Evolutionary conservation across 441 rosid species (phyloP).

Genomic region (Dalechampia spathulata): DNA sequence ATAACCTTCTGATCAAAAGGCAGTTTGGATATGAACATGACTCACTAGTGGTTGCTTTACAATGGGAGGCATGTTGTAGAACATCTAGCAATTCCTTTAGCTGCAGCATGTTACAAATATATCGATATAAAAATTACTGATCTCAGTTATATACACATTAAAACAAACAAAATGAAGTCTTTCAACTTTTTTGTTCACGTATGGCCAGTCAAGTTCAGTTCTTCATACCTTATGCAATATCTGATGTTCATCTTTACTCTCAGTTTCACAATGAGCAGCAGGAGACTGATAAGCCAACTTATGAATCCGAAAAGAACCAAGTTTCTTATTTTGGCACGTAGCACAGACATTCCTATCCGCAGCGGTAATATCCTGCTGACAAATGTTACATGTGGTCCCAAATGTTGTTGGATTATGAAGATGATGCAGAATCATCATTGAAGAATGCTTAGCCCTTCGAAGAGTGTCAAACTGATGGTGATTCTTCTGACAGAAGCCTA

Average conservation of each 20-base stretch:
- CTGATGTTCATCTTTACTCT: conserved; percentile 2
- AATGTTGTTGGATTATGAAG: conserved; percentile 27
- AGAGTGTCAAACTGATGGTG: conserved; percentile 58
- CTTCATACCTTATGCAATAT: conserved; percentile 14
- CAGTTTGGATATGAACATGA: conserved; percentile 38
- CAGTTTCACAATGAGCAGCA: conserved; percentile 11
- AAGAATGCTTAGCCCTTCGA: conserved; percentile 69
- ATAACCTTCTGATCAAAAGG: conserved; percentile 26
- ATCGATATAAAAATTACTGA: neutral
- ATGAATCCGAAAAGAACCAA: conserved; percentile 23
- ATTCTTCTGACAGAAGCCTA: conserved; percentile 48
- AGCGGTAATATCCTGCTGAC: conserved; percentile 25
- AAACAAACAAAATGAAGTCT: neutral
- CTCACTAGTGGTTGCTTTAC: conserved; percentile 15
- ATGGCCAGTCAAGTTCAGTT: neutral
- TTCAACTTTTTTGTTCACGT: neutral
- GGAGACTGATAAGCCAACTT: conserved; percentile 18
- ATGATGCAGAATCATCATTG: conserved; percentile 73
- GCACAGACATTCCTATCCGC: conserved; percentile 27
- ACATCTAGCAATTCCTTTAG: conserved; percentile 23
- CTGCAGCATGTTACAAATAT: conserved; percentile 14
- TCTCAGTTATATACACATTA: neutral
- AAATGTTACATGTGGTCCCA: conserved; percentile 29
- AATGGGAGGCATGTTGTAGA: conserved; percentile 35
- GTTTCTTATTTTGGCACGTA: conserved; percentile 29